These are phyloP conservation scores for Cucumis cinereus DNA, from an alignment of 306 rosid species.

Conservation along the genomic window DNA sequence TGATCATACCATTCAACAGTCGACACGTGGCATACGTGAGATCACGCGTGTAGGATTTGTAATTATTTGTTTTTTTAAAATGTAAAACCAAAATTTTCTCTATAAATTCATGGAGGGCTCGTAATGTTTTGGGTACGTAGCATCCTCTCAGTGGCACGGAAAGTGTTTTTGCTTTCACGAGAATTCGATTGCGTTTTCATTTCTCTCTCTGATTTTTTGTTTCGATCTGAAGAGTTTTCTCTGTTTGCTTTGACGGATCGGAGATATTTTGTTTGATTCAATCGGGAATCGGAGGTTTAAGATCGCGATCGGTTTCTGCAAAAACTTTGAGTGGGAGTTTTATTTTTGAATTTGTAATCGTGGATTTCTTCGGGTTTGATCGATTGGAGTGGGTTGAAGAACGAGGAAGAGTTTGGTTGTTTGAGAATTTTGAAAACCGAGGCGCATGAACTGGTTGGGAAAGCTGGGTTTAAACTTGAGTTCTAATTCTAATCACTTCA, in stretches of 20 bases:
- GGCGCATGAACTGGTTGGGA: slow-evolving; percentile 96
- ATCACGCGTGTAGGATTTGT: neutral
- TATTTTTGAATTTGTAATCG: neutral
- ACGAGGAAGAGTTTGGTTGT: slow-evolving; percentile 2
- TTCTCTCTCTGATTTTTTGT: neutral
- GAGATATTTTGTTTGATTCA: neutral
- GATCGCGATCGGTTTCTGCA: slow-evolving; percentile 7
- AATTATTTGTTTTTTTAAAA: neutral
- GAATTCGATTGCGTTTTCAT: neutral
- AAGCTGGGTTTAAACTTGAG: slow-evolving; percentile 56
- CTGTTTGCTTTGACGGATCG: neutral
- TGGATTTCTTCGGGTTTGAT: neutral
- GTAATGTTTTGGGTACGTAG: neutral
- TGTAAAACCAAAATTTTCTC: neutral
- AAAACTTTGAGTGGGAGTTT: neutral
- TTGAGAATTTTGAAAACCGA: slow-evolving; percentile 20
- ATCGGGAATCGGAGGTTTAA: neutral
- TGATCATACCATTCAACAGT: accelerated
- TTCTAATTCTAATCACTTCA: slow-evolving; percentile 62
- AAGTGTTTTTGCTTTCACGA: neutral
- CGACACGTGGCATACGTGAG: neutral
- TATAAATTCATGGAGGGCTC: neutral
- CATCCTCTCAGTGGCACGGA: neutral
- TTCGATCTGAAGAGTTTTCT: neutral
- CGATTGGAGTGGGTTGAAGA: neutral